phyloP scores from a whole-genome alignment of 805 yeast genomes.

The Jamesozyma jinghongensis region DNA sequence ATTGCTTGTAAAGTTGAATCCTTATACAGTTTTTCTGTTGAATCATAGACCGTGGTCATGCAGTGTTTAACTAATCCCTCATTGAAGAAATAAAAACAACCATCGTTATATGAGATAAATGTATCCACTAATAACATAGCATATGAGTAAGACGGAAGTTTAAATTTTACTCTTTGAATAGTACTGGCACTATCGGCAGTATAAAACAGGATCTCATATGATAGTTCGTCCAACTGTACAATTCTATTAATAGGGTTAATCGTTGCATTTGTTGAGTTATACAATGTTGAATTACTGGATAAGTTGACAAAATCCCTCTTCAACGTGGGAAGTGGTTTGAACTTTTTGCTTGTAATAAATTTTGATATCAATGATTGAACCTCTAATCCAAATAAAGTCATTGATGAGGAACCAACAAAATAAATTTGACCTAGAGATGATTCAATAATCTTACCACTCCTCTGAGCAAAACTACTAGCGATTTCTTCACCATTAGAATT shows the following conservation, averaged over 20 bases:
- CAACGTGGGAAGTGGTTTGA: constrained; percentile 11
- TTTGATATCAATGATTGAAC: constrained; percentile 55
- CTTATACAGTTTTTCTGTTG: constrained; percentile 26
- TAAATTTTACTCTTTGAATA: neutral
- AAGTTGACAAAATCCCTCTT: constrained; percentile 4
- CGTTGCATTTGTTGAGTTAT: no score
- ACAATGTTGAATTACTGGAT: neutral
- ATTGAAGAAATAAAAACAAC: constrained; percentile 75
- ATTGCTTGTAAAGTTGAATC: constrained; percentile 63
- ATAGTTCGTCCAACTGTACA: neutral
- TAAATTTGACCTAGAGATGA: constrained; percentile 68
- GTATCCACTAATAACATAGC: constrained; percentile 69
- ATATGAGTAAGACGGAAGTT: constrained; percentile 63
- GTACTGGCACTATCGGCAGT: neutral
- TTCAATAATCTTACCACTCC: constrained; percentile 61
- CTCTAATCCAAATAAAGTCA: constrained; percentile 73
- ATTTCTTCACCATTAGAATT: constrained; percentile 37
- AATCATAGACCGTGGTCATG: constrained; percentile 48
- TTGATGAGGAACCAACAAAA: constrained; percentile 73
- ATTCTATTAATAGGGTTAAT: neutral
- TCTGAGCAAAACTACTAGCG: constrained; percentile 62
- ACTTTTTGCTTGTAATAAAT: constrained; percentile 15
- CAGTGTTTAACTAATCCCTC: constrained; percentile 70
- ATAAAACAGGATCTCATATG: neutral
- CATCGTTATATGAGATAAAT: constrained; percentile 70